Evolutionary conservation across 805 yeast species (phyloP), one percentile per base, ranked within the genome.

Genomic region (Pichia nanzhaoensis): DNA sequence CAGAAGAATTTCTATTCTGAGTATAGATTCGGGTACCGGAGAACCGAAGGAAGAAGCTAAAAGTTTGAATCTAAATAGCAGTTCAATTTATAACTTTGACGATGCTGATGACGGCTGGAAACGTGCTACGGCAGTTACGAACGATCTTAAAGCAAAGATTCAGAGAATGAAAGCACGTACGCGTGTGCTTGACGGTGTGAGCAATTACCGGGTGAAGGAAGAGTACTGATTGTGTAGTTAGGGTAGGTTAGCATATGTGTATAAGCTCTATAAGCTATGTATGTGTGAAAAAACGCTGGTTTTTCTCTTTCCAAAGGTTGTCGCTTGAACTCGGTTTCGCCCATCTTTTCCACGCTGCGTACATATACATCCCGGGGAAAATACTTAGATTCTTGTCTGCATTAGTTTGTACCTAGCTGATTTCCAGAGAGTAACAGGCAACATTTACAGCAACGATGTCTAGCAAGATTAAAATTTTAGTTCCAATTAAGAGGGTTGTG

Each of bases 401-500:
- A n/a, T n/a, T n/a, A n/a, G n/a, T n/a, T n/a, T n/a, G n/a, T n/a
- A n/a, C n/a, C n/a, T n/a, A n/a, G n/a, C n/a, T n/a, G n/a, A n/a
- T n/a, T n/a, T n/a, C n/a, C n/a, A n/a, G n/a, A n/a, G n/a, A n/a
- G n/a, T 24, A 24, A 24, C 10, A 10, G 28, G 10, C 28, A 24
- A 24, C 6, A 6, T 24, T 24, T 24, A 24, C 28, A 24, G 10
- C 28, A 30, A 43, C 13, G 3, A 67, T 61, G 69, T 63, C 70
- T 39, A 62, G 75, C 41, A 80, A 80, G 55, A 68, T 81, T 48
- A 77, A 74, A 63, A 86, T 93, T 51, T 70, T 93, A 32, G 97
- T 93, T 12, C 99, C 99, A 13, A 90, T 93, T 39, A 93, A 93
- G 68, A 75, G 98, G 52, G 97, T 90, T 42, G 83, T 93, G 57